Base-by-base conservation (phyloP, 2,329 filamentous ascomycete species). In the Trichoderma sp. region DNA sequence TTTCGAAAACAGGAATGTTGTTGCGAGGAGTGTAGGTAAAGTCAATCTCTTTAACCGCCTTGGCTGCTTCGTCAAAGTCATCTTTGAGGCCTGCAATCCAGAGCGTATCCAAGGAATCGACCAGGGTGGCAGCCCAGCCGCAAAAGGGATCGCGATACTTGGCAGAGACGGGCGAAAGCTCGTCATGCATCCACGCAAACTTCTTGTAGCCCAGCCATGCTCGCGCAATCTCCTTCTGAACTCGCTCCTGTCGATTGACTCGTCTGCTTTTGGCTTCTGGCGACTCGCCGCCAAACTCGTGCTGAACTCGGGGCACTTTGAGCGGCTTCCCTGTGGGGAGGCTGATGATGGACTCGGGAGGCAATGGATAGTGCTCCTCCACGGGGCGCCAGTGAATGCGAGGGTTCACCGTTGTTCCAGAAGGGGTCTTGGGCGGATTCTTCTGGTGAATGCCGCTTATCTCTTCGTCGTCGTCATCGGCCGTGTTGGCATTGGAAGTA, bases 1-100 rank as follows among this genome's bases (percentile, higher is more conserved):
- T 96, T 80, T 97, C 94, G 74, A 97, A 97, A 8, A 97, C 85
- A n/a, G 93, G 94, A 57, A 97, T 96, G 59, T 92, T 87, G 47
- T 80, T 77, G 60, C 89, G 84, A 16, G 79, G 77, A 3, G 88
- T 90, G 13, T 87, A 91, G 3, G 92, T 96, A 74, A 97, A 97
- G 79, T 97, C 93, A 69, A 97, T 95, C 6, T 87, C 80, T 68
- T 85, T 85, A 27, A 94, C 88, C 4, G 86, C 89, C 63, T 87
- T 84, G 56, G 92, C 88, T 2, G 93, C 93, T 71, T 93, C 89
- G 70, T 93, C 88, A 75, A 97, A 97, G 74, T 96, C 92, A 0
- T 91, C 85, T 74, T 87, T 87, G 77, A 96, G 76, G 31, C 88
- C 92, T 87, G 95, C 94, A 73, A 97, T 94, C 91, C 92, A 96